Conservation (phyloP, 345 rosid species). For the Eucalyptus erythrocorys region DNA sequence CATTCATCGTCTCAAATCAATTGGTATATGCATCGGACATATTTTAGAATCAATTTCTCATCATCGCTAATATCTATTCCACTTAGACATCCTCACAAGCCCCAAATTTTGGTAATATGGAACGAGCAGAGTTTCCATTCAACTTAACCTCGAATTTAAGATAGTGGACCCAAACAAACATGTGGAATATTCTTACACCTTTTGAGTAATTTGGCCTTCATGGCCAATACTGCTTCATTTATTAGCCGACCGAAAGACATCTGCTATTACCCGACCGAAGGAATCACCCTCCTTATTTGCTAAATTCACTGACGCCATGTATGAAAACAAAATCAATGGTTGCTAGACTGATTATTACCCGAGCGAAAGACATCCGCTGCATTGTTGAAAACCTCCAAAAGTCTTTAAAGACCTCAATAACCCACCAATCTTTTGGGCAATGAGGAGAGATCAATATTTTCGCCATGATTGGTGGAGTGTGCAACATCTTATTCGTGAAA, state of each 20-base stretch:
- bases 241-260: too few relatives aligned
- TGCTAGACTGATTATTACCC: neutral
- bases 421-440: neutral
- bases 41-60: neutral
- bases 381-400: neutral
- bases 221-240: neutral
- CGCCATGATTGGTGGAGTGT: neutral
- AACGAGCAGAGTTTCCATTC: neutral
- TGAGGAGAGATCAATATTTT: neutral
- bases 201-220: neutral
- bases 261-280: too few relatives aligned
- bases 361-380: neutral
- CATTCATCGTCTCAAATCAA: neutral
- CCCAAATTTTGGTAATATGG: neutral
- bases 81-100: neutral
- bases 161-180: neutral
- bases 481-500: neutral
- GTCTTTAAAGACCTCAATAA: neutral
- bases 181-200: neutral
- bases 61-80: neutral
- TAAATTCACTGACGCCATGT: neutral
- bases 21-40: neutral
- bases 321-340: neutral
- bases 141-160: neutral
- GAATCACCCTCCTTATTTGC: neutral